phyloP scores from a whole-genome alignment of 2,329 filamentous ascomycete genomes.

The Penicillium sp. region DNA sequence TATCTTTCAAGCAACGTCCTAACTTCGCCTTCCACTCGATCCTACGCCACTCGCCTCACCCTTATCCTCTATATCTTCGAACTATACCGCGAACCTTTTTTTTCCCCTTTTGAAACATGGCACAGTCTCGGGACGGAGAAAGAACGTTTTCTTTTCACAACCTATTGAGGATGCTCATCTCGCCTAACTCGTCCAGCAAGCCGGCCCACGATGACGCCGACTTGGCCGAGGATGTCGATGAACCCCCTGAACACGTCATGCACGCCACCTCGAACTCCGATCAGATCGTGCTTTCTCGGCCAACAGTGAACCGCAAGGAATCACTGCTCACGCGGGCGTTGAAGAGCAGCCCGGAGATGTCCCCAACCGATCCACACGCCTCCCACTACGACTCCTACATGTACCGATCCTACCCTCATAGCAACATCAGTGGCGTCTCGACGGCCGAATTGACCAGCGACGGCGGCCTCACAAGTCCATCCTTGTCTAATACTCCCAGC shows the following conservation, averaged over 20 bases:
- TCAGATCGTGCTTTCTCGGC: conserved; percentile 43
- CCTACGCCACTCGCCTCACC: conserved; percentile 15
- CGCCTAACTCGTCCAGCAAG: conserved; percentile 42
- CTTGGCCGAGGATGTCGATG: conserved; percentile 73
- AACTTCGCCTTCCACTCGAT: conserved; percentile 15
- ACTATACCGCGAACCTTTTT: conserved; percentile 10
- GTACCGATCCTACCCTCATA: conserved; percentile 60
- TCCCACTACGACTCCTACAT: conserved; percentile 53
- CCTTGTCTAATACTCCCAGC: conserved; percentile 83
- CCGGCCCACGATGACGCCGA: conserved; percentile 58
- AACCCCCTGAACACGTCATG: conserved; percentile 69
- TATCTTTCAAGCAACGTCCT: conserved; percentile 9
- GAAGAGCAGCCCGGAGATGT: conserved; percentile 61
- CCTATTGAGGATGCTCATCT: conserved; percentile 47
- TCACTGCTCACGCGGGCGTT: conserved; percentile 88
- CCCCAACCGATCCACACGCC: conserved; percentile 34
- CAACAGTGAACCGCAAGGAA: conserved; percentile 60
- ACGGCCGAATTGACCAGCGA: conserved; percentile 94
- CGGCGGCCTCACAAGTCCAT: conserved; percentile 83
- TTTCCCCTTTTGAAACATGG: conserved; percentile 27
- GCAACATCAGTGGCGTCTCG: conserved; percentile 76
- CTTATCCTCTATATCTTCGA: background rate
- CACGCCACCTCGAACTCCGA: conserved; percentile 33
- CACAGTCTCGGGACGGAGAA: conserved; percentile 34
- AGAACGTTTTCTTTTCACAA: conserved; percentile 41